A percentile compares a stretch with the other conserved stretches of the same genome.
Evolutionary conservation across 306 rosid genomes (phyloP).

Genomic region (Prunus persica): DNA sequence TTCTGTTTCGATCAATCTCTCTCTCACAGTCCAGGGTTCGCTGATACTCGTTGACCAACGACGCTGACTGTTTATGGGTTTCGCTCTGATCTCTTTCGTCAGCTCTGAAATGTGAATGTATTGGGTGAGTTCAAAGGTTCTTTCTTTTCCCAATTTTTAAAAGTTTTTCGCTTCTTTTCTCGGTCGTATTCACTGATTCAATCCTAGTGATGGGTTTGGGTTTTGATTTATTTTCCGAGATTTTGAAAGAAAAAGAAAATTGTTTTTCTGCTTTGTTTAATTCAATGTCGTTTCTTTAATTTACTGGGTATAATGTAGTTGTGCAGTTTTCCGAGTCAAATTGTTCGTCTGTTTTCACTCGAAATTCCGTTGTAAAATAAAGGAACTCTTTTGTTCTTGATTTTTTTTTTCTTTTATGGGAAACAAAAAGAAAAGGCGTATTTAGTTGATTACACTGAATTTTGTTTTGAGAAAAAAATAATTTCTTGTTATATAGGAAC

Average conservation of each 20-base stretch:
- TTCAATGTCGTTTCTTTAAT: neutral
- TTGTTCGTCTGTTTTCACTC: neutral
- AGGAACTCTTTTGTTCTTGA: neutral
- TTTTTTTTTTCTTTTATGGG: neutral
- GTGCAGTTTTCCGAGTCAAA: neutral
- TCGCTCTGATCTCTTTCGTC: neutral
- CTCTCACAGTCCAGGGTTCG: slow-evolving; percentile 16
- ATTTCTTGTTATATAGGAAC: neutral
- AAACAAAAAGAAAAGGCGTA: neutral
- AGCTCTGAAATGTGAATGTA: slow-evolving; percentile 25
- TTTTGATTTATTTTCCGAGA: neutral
- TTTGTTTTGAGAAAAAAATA: neutral
- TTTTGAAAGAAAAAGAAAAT: neutral
- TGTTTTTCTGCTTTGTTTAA: neutral
- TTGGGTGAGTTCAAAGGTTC: slow-evolving; percentile 39
- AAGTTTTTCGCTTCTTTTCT: neutral
- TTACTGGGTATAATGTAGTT: slow-evolving; percentile 5
- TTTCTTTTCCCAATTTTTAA: neutral
- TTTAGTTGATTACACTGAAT: slow-evolving; percentile 11
- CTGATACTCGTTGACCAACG: neutral
- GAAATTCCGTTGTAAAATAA: neutral
- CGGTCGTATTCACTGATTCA: neutral
- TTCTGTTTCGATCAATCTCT: slow-evolving; percentile 30
- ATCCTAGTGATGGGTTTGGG: neutral
- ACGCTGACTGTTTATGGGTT: neutral